Evolutionary conservation across 345 rosid species (phyloP).

Genomic region (Erodium maritimum): DNA sequence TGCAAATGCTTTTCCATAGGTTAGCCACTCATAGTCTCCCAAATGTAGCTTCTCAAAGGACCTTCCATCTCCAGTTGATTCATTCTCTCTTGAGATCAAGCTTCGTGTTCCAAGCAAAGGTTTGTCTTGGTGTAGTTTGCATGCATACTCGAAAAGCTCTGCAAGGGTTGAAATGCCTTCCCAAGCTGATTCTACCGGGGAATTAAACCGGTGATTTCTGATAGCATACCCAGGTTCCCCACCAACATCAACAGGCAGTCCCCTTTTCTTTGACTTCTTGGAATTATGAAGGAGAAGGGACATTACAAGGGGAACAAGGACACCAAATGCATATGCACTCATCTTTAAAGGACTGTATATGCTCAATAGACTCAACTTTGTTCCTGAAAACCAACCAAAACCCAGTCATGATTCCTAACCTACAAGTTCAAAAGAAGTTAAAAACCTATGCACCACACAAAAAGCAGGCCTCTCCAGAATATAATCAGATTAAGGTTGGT

Average conservation of each 20-base stretch:
- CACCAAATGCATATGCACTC: conserved; percentile 69
- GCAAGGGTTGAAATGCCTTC: conserved; percentile 71
- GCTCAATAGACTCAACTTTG: conserved; percentile 3
- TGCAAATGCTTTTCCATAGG: conserved; percentile 51
- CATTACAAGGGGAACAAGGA: conserved; percentile 57
- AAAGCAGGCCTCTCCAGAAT: not conserved
- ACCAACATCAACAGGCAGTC: conserved; percentile 64
- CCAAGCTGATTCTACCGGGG: conserved; percentile 60
- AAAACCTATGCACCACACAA: not conserved
- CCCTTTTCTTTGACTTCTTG: conserved; percentile 55
- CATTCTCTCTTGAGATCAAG: conserved; percentile 52
- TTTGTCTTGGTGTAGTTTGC: conserved; percentile 42
- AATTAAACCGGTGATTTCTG: conserved; percentile 40
- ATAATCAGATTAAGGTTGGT: not conserved
- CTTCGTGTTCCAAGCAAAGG: conserved; percentile 69
- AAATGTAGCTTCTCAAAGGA: conserved; percentile 86
- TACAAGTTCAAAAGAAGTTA: not conserved
- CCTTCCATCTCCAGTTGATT: conserved; percentile 52
- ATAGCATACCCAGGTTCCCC: conserved; percentile 75
- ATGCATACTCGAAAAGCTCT: conserved; percentile 72
- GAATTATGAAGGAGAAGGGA: conserved; percentile 49
- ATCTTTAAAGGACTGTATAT: conserved; percentile 23
- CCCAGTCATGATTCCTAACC: conserved; percentile 1
- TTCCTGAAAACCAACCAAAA: conserved; percentile 16
- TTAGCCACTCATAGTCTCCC: conserved; percentile 86